Base-by-base conservation (phyloP, 2,329 filamentous ascomycete species). In the Tricladium varicosporioides region DNA sequence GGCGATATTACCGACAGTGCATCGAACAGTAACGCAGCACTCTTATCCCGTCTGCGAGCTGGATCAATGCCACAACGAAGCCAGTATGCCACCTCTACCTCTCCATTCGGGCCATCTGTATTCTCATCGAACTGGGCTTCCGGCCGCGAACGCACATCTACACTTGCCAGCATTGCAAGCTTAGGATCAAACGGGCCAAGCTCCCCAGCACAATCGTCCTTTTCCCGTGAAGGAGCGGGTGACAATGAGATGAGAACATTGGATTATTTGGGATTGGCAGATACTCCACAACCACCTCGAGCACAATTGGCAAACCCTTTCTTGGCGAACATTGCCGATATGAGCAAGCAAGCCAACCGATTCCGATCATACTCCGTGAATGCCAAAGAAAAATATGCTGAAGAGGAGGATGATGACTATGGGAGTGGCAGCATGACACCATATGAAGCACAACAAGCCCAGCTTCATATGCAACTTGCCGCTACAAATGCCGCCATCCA, bases 311-410 rank as follows among this genome's bases (percentile, higher is more conserved):
- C 78, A 44, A 86, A 89, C 8, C 87, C 89, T 2, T 88, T 91
- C 63, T 79, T 93, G 33, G 86, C 88, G 46, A 89, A 89, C 68
- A 78, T 93, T 43, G 86, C 87, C 60, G 87, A 90, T 70, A 82
- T 91, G 63, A 88, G 87, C 62, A 89, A 84, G 70, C 89, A 89
- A 66, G 81, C 87, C 46, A 97, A 89, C 72, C 86, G 94, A 52
- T 96, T 97, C 79, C 86, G 94, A 48, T 99, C 94, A 1, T 97
- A 97, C 73, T 99, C 94, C 0, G 94, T 99, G 63, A 99, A 99
- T 73, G 95, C 96, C 55, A 97, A 96, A 74, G 93, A 97, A 72
- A 95, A 94, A 72, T 97, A 97, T 67, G 92, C 89, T 2, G 91
- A 95, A 66, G 88, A 91, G 48, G 92, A 95, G 52, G 88, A 92